Evolutionary conservation across 768 basidiomycete genomes (phyloP), one percentile per base, ranked within the genome.

Genomic region (Xanthoconium purpureum): DNA sequence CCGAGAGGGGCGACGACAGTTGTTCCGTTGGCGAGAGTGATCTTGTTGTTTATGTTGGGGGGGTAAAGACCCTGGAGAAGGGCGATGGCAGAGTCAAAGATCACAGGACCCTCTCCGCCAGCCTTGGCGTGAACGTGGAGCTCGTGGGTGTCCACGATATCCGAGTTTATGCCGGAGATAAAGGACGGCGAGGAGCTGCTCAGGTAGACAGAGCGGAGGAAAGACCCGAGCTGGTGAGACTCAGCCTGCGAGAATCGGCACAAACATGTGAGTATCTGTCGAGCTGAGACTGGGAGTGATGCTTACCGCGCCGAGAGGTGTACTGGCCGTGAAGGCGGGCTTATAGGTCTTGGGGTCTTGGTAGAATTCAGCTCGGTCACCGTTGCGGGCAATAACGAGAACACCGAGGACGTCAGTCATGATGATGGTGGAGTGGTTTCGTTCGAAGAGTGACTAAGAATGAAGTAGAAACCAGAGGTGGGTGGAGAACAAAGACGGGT

Each of bases 41-140:
- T 87, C 66, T 81, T 84, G 74, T 89, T 88, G 37, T 80, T 77
- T 11, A 77, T 73, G 67, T 80, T 88, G n/a, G 91, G 90, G 24
- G 91, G 91, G 80, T 86, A 92, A 47, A 94, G 77, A 42, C 91
- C 91, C 73, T 94, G 93, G 40, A 92, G 81, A 51, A 92, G 77
- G 32, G 92, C 91, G 51, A 88, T 87, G 33, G 90, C 86, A 7
- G 88, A 88, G 77, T 94, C 91, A 71, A 91, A 89, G 62, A 93
- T 90, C 50, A 89, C 85, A n/a, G 84, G 78, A 46, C 91, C 91
- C 68, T 94, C 91, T 49, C 85, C 86, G 45, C 91, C 90, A 51
- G 85, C 85, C 75, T 94, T 93, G 70, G 88, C 89, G 59, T 84
- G 85, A 51, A 88, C 80, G 62, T 85, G 85, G 64, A 93, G 78